Base-by-base conservation (phyloP, 192 early-diverging fungal genomes). In the Kickxella alabastrina region DNA sequence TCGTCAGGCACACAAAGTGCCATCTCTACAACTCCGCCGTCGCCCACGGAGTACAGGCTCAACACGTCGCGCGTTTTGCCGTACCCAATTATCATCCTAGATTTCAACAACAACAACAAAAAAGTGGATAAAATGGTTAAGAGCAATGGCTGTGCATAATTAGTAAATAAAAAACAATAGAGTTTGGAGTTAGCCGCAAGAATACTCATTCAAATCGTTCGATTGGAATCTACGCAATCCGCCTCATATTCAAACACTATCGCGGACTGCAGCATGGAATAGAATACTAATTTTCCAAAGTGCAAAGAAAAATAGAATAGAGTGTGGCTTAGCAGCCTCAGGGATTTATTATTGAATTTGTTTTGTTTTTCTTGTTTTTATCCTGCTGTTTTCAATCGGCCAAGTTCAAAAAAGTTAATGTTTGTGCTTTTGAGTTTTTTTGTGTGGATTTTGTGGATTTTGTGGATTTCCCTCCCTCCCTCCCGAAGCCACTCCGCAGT, bases 31-130 rank as follows among this genome's bases (percentile, higher is more conserved):
- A 74, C 59, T 13, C 63, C 59, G 34, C 59, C 63, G 24, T 32
- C 27, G 47, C 70, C 70, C 4, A 59, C 28, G 5, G 63, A 46
- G 41, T 74, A 74, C 35, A 74, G 54, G 28, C 59, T 43, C 34
- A 74, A 59, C 27, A 43, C 52, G 36, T 66, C 70, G 44, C 70
- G 70, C 6, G 70, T 58, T 28, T 25, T 51, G 26, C 63, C 63
- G 17, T 74, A 74, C 32, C 70, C 70, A 43, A 74, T 49, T 8
- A 74, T 49, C 59, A 74, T 62, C 70, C 70, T 74, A 74, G 31
- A 8, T 12, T 8, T 6, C 27, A 49, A 43, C 4, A 52, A 6
- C 24, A 43, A 29, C 19, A n/a, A 15, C 22, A 32, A 19, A 45
- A 45, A 4, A 17, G 10, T 6, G 7, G 8, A 40, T 45, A 18